Conservation (phyloP, 1,139 yeast genomes). For the Kluyveromyces marxianus region DNA sequence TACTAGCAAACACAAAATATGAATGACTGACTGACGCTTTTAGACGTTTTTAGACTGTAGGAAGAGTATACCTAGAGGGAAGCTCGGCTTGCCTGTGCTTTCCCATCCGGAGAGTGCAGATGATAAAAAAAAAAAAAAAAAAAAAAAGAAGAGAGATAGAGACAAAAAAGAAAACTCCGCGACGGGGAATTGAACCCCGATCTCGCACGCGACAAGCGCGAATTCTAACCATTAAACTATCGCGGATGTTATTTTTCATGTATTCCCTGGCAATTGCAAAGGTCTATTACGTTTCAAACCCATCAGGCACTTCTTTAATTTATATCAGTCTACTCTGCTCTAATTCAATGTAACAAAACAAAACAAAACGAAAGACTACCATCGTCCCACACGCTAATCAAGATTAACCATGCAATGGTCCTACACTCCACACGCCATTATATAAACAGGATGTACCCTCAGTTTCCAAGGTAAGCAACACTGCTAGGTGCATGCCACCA, state of each 20-base stretch:
- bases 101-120: background rate
- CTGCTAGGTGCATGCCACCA: background rate
- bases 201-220: slow-evolving; percentile 36
- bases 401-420: too few species aligned
- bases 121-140: too few species aligned
- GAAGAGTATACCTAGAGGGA: background rate
- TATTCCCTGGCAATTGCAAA: background rate
- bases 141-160: background rate
- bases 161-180: slow-evolving; percentile 25
- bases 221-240: slow-evolving; percentile 34
- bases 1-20: background rate
- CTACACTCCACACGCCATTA: background rate
- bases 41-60: too few species aligned
- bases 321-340: too few species aligned
- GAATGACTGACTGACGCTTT: background rate
- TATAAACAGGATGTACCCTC: background rate
- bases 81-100: background rate
- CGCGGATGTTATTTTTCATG: slow-evolving; percentile 20
- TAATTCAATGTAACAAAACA: too few species aligned
- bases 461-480: background rate
- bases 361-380: too few species aligned
- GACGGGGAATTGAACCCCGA: slow-evolving; percentile 36
- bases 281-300: too few species aligned
- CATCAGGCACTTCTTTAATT: too few species aligned
- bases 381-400: too few species aligned